Percentiles rank a stretch among this genome's conserved stretches.
phyloP scores from a whole-genome alignment of 768 basidiomycete species.

The Boletus pseudo-olivaceus region DNA sequence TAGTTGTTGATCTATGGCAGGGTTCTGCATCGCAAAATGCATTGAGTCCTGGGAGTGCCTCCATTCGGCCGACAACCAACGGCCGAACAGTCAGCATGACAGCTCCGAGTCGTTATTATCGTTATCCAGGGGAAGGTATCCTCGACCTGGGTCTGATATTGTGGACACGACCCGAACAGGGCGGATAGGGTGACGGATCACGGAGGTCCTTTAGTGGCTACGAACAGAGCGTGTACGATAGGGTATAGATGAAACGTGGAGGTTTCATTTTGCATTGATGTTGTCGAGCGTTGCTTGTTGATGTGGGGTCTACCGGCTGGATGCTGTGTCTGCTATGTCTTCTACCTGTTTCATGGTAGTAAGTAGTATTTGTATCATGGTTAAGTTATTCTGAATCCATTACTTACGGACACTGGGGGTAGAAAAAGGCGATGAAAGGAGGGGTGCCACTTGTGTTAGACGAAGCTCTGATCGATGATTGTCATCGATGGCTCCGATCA shows the following conservation, averaged over 20 bases:
- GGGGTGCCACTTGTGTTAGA: not conserved
- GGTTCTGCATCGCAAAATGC: not conserved
- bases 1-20: not conserved
- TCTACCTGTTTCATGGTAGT: not conserved
- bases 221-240: not conserved
- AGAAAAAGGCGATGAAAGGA: not conserved
- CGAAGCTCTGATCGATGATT: not conserved
- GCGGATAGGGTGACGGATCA: not conserved
- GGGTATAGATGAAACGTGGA: not conserved
- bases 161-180: not conserved
- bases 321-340: not conserved
- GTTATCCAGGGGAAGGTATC: slow-evolving; percentile 16
- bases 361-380: not conserved
- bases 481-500: too few species aligned
- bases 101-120: not conserved
- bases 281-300: not conserved
- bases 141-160: slow-evolving; percentile 5
- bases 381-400: not conserved
- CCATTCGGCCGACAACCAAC: not conserved
- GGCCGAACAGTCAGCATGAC: slow-evolving; percentile 11
- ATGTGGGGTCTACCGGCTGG: not conserved
- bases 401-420: not conserved
- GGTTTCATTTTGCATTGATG: not conserved
- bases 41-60: not conserved
- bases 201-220: not conserved